phyloP scores from a whole-genome alignment of 345 rosid species.

The Zanthoxylum bungeanum region DNA sequence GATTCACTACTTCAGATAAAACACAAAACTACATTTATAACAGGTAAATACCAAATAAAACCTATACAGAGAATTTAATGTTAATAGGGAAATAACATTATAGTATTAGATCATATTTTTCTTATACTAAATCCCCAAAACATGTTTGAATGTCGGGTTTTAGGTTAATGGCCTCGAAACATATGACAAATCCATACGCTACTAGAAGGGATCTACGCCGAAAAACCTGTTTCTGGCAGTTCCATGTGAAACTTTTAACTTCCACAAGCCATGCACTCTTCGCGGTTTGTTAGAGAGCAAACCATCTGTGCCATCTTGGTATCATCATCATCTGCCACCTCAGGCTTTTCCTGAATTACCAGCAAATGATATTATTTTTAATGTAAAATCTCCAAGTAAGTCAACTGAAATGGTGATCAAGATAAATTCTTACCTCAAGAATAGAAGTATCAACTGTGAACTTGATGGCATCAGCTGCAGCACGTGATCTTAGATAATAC shows the following conservation, averaged over 20 bases:
- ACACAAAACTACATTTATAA: not conserved
- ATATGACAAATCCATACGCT: not conserved
- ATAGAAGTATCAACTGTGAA: conserved; percentile 84
- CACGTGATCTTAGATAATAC: conserved; percentile 92
- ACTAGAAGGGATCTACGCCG: not conserved
- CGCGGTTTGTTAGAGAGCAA: conserved; percentile 87
- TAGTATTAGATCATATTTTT: not conserved
- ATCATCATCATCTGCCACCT: conserved; percentile 29
- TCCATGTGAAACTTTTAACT: conserved; percentile 31
- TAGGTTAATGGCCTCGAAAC: not conserved
- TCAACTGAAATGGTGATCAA: not conserved
- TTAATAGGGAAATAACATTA: not conserved
- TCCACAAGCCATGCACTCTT: conserved; percentile 87
- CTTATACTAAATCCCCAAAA: not conserved
- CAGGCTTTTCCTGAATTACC: conserved; percentile 40
- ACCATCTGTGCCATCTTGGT: conserved; percentile 81
- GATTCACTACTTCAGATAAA: not conserved
- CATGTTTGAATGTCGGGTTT: not conserved
- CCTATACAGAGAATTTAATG: conserved; percentile 1
- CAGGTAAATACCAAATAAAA: not conserved
- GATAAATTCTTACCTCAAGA: conserved; percentile 42
- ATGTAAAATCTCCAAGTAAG: not conserved
- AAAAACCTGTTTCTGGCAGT: not conserved
- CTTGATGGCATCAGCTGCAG: conserved; percentile 96
- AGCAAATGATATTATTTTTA: not conserved